Percentiles rank a stretch among this genome's conserved stretches.
phyloP scores from a whole-genome alignment of 257 asterid genomes.

The Vinca minor region DNA sequence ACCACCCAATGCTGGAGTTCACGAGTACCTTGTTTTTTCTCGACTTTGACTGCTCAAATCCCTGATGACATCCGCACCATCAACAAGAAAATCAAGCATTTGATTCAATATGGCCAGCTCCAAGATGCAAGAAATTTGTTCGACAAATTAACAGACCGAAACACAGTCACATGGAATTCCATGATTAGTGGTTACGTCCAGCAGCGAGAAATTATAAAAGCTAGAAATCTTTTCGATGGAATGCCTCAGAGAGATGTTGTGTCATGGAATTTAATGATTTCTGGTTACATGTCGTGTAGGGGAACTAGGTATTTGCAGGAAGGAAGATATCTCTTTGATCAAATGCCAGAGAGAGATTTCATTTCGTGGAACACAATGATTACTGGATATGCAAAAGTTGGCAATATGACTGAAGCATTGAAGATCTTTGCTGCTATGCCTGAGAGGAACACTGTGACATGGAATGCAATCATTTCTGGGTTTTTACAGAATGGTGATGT shows the following conservation, averaged over 20 bases:
- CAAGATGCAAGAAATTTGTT: slow-evolving; percentile 57
- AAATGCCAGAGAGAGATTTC: slow-evolving; percentile 50
- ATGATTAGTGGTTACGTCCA: slow-evolving; percentile 59
- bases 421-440: slow-evolving; percentile 45
- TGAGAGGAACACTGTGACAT: slow-evolving; percentile 60
- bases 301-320: slow-evolving; percentile 39
- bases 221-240: slow-evolving; percentile 58
- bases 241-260: slow-evolving; percentile 57
- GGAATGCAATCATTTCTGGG: slow-evolving; percentile 78
- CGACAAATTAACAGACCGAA: slow-evolving; percentile 33
- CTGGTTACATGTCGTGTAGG: slow-evolving; percentile 50
- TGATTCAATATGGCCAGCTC: slow-evolving; percentile 42
- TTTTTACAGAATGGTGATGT: slow-evolving; percentile 53
- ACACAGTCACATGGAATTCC: slow-evolving; percentile 75
- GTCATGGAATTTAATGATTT: slow-evolving; percentile 66
- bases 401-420: slow-evolving; percentile 54
- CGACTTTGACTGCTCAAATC: neutral
- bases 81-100: slow-evolving; percentile 42
- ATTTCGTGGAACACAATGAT: slow-evolving; percentile 87
- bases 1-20: neutral
- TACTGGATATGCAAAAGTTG: slow-evolving; percentile 65
- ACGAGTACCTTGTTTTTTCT: neutral
- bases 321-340: slow-evolving; percentile 48
- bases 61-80: slow-evolving; percentile 25
- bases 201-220: slow-evolving; percentile 44